Base-by-base conservation (phyloP, 768 basidiomycete species). In the Amanita pallidorosea region DNA sequence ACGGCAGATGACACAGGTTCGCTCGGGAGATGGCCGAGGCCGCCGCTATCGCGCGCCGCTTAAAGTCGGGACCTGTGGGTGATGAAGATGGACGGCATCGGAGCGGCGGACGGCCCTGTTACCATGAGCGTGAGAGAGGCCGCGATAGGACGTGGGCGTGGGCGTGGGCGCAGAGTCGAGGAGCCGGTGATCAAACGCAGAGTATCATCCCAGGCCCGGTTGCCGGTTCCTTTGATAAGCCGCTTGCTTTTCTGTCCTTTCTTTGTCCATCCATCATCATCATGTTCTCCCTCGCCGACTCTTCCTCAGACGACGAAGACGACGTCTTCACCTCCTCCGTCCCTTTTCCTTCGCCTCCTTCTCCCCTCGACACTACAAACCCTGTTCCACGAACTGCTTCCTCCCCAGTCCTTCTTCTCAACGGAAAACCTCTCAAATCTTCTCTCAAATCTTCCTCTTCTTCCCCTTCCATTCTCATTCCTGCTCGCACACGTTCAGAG, bases 351-450 rank as follows among this genome's bases (percentile, higher is more conserved):
- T 35, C 45, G 4, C 1, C 45, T 2, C 18, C 58, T 43, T 59
- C 50, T 48, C 41, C 53, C 56, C 58, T 52, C 13, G 55, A 57
- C 12, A 47, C 46, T 18, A 62, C 57, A 11, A 47, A 45, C 18
- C 63, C 58, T 57, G 41, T 74, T 61, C 53, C 64, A 51, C 58
- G 73, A 55, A 64, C 74, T 48, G 27, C 68, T 54, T 57, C 73
- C 51, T 45, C 65, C 54, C 57, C 72, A 12, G 70, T 83, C 48
- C 63, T 83, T 48, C 63, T 83, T 31, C 69, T 78, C 17, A 90
- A 83, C 52, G 91, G 92, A 40, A 89, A 89, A 61, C 86, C 90
- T 3, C 82, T 96, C 66, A 90, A 90, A 60, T 76, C 86, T 0
- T 86, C 88, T 1, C 77, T 96, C 58, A 96, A 95, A 63, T 67